Evolutionary conservation across 495 filamentous ascomycete species (phyloP).

Genomic region (Aspergillus incahuasiensis): DNA sequence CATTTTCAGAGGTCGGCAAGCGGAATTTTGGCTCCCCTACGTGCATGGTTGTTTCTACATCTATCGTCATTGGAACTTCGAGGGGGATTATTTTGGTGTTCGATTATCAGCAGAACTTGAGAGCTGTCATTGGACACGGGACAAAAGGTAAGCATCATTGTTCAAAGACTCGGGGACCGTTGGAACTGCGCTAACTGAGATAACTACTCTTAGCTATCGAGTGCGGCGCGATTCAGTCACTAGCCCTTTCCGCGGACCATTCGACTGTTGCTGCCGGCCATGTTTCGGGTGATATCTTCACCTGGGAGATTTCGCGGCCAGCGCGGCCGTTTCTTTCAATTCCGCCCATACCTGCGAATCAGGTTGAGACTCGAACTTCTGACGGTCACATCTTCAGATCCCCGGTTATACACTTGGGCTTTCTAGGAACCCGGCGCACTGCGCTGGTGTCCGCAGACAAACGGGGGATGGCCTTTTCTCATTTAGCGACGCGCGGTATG

Average conservation of each 20-base stretch:
- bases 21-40: slow-evolving; percentile 90
- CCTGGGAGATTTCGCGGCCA: slow-evolving; percentile 83
- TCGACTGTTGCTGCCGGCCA: slow-evolving; percentile 87
- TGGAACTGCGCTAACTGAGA: too few species aligned
- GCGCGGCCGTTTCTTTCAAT: slow-evolving; percentile 87
- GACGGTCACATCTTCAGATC: slow-evolving; percentile 82
- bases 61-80: slow-evolving; percentile 85
- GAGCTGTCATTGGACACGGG: slow-evolving; percentile 87
- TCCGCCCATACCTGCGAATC: slow-evolving; percentile 62
- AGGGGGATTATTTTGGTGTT: slow-evolving; percentile 93
- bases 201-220: slow-evolving; percentile 88
- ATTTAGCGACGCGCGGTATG: slow-evolving; percentile 86
- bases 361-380: slow-evolving; percentile 56
- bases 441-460: slow-evolving; percentile 97
- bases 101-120: slow-evolving; percentile 93
- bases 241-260: slow-evolving; percentile 91
- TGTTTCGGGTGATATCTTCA: slow-evolving; percentile 87
- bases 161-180: too few species aligned
- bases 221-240: slow-evolving; percentile 77
- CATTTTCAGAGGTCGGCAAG: slow-evolving; percentile 91
- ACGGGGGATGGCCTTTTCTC: slow-evolving; percentile 95
- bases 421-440: slow-evolving; percentile 91
- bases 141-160: slow-evolving; percentile 90
- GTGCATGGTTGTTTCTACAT: slow-evolving; percentile 82
- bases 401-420: slow-evolving; percentile 82